Percentiles rank a stretch among this genome's conserved stretches.
Evolutionary conservation across 768 basidiomycete species (phyloP).

Genomic region (Macrolepiota albuminosa): DNA sequence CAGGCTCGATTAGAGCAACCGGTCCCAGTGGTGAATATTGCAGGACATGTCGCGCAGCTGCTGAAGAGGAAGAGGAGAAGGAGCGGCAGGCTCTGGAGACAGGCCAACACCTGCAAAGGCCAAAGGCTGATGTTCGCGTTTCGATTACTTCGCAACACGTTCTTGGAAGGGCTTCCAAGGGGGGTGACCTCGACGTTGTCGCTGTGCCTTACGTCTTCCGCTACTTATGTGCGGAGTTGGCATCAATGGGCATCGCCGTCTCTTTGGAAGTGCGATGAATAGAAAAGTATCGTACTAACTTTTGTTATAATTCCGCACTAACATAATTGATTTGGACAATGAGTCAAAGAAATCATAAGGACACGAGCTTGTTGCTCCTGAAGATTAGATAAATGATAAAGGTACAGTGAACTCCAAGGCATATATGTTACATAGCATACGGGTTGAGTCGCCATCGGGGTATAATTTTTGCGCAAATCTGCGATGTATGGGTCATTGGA

Average conservation of each 20-base stretch:
- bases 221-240: conserved; percentile 91
- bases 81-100: conserved; percentile 57
- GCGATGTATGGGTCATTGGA: not conserved
- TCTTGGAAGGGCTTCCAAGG: conserved; percentile 53
- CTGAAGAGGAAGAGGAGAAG: conserved; percentile 58
- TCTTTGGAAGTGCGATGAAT: conserved; percentile 68
- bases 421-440: not conserved
- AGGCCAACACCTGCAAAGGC: conserved; percentile 42
- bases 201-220: conserved; percentile 95
- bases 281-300: conserved; percentile 6
- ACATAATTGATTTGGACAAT: conserved; percentile 1
- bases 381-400: not conserved
- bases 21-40: conserved; percentile 93
- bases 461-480: conserved; percentile 2
- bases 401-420: not conserved
- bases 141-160: conserved; percentile 66
- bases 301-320: conserved; percentile 8
- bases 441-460: conserved; percentile 3
- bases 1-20: conserved; percentile 48
- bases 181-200: conserved; percentile 88
- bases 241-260: conserved; percentile 96
- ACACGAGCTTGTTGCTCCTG: not conserved
- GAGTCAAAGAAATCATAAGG: not conserved
- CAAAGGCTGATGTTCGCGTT: conserved; percentile 52
- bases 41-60: conserved; percentile 78